phyloP scores from a whole-genome alignment of 495 filamentous ascomycete genomes.

The Durotheca rogersii region DNA sequence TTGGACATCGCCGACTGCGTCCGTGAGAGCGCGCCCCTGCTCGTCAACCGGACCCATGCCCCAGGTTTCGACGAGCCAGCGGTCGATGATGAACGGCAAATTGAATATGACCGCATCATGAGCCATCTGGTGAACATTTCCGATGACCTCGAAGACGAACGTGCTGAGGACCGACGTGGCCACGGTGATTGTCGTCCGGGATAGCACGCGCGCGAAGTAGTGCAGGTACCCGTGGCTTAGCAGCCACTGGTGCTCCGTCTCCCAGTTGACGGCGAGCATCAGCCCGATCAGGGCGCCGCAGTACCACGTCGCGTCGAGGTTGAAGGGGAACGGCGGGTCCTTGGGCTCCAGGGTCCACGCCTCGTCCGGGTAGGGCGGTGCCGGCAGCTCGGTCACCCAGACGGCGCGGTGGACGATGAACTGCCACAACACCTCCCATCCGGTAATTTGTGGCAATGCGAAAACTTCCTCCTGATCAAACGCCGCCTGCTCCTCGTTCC shows the following conservation, averaged over 20 bases:
- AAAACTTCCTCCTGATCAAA: too few species aligned
- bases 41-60: conserved; percentile 16
- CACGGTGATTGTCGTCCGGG: conserved; percentile 13
- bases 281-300: conserved; percentile 14
- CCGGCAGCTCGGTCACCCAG: background rate
- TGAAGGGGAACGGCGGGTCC: conserved; percentile 24
- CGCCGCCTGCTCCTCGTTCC: background rate
- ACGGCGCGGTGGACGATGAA: conserved; percentile 23
- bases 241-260: conserved; percentile 17
- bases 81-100: background rate
- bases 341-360: conserved; percentile 1
- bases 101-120: background rate
- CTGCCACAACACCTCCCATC: conserved; percentile 20
- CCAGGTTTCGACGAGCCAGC: conserved; percentile 4
- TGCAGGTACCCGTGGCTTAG: conserved; percentile 2
- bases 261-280: conserved; percentile 7
- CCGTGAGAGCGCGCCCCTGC: background rate
- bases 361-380: background rate
- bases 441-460: too few species aligned
- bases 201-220: conserved; percentile 16
- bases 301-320: conserved; percentile 14
- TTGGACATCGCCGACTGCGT: conserved; percentile 1
- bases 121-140: conserved; percentile 1
- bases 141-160: conserved; percentile 19
- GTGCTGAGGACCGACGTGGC: conserved; percentile 24